Evolutionary conservation across 768 basidiomycete species (phyloP), one percentile per base, ranked within the genome.

Genomic region (Tephrocybe sp.): DNA sequence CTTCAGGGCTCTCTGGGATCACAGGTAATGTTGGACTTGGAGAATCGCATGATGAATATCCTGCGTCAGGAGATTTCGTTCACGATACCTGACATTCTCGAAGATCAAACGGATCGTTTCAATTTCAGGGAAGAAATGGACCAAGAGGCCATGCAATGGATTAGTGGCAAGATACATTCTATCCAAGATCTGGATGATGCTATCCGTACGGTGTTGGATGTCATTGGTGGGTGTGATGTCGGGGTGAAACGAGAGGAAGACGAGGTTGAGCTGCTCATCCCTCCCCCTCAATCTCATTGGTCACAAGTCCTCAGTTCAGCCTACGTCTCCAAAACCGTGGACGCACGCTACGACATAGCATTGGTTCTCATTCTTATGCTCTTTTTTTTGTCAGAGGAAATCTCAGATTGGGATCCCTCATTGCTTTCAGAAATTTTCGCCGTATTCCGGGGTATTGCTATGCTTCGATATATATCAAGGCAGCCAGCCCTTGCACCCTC

Each of bases 1-100:
- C 64, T 90, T 47, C 79, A 82, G 41, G 68, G 70, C 48, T 80
- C 76, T 58, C 63, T 89, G n/a, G 85, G 82, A 5, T 76, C 79
- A 9, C 79, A 78, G 41, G 67, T 76, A 27, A 73, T 86, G 58
- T 70, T 77, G 12, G 71, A 69, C 28, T 60, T 89, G 53, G 88
- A 92, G 61, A 72, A 64, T 47, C 73, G 79, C 44, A 66, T 87
- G 13, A 64, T 78, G 27, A 84, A 86, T 53, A 74, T 88, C 47
- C 66, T 87, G 46, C 86, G 83, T 47, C 89, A 92, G 63, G 89
- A 92, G 59, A 80, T 83, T 26, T 86, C 85, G 0, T 91, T 89
- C 65, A 81, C 87, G 1, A 85, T 87, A 52, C 76, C 79, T 7
- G 90, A 93, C 52, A 83, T 92, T 40, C 65, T 91, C 15, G 75